phyloP scores from a whole-genome alignment of 805 yeast species.

The Sugiyamaella mastotermitis region DNA sequence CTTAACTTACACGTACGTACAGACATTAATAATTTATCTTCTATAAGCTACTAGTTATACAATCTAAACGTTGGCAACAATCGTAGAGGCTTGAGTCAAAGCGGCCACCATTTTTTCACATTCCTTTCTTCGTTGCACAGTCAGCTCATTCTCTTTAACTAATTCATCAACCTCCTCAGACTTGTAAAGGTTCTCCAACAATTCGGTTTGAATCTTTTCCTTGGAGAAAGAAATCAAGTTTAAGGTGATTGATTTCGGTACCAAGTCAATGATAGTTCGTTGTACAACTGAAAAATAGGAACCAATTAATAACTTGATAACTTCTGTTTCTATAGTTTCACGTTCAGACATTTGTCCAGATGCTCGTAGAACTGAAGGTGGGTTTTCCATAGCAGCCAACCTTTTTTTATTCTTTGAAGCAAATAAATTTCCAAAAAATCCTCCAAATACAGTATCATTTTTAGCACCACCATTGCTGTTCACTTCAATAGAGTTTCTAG shows the following conservation, averaged over 20 bases:
- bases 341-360: conserved; percentile 89
- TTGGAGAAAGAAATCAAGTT: conserved; percentile 77
- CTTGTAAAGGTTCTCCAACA: conserved; percentile 81
- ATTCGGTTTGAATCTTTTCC: conserved; percentile 84
- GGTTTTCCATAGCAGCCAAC: conserved; percentile 91
- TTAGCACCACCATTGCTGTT: conserved; percentile 16
- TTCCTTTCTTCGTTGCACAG: conserved; percentile 91
- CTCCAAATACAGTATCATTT: conserved; percentile 48
- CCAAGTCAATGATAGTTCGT: conserved; percentile 84
- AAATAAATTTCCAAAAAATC: conserved; percentile 94
- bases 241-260: conserved; percentile 93
- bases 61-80: conserved; percentile 50
- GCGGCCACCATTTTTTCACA: conserved; percentile 94
- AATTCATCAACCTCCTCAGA: conserved; percentile 63
- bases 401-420: conserved; percentile 88
- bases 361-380: conserved; percentile 90
- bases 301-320: conserved; percentile 81
- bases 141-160: conserved; percentile 84
- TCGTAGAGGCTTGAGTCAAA: conserved; percentile 78
- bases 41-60: too few relatives aligned
- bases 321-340: conserved; percentile 94
- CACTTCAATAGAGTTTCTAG: conserved; percentile 12
- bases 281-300: conserved; percentile 90
- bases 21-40: too few relatives aligned
- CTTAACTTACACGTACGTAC: too few relatives aligned